A percentile compares a stretch with the other conserved stretches of the same genome.
Conservation (phyloP, 345 rosid species). For the Hirschfeldia incana region DNA sequence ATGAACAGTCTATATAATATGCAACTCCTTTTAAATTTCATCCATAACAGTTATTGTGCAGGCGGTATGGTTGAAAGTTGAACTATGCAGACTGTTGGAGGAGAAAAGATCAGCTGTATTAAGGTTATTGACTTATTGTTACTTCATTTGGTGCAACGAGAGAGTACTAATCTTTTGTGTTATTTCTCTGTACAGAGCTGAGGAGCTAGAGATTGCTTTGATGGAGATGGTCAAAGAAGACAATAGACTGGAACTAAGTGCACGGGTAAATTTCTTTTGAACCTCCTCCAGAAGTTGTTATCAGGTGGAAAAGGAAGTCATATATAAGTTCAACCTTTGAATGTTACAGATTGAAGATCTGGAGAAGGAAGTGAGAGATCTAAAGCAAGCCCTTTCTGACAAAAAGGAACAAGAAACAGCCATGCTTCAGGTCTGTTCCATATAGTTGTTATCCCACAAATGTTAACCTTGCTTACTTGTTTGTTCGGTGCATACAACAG, state of each 20-base stretch:
- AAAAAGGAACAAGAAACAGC: constrained; percentile 91
- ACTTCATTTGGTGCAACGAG: constrained; percentile 4
- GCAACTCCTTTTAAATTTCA: constrained; percentile 55
- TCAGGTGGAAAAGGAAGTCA: neutral
- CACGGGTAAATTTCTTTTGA: constrained; percentile 52
- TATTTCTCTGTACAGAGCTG: constrained; percentile 60
- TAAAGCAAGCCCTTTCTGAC: constrained; percentile 62
- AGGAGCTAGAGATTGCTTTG: constrained; percentile 92
- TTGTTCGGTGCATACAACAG: constrained; percentile 36
- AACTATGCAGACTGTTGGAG: constrained; percentile 76
- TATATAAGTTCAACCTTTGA: neutral
- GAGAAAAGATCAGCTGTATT: constrained; percentile 82
- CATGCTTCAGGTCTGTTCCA: constrained; percentile 63
- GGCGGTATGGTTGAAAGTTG: constrained; percentile 92
- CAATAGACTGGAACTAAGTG: constrained; percentile 72
- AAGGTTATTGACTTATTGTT: constrained; percentile 55
- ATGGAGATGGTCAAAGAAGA: constrained; percentile 93
- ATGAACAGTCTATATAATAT: neutral
- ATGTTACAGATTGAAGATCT: constrained; percentile 66
- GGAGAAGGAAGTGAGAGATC: constrained; percentile 64
- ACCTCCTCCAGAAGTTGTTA: neutral
- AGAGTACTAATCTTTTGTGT: neutral
- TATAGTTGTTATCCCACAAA: neutral
- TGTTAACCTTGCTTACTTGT: neutral
- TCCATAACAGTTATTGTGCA: constrained; percentile 55